Base-by-base conservation (phyloP, 768 basidiomycete species). In the Exsudoporus frostii region DNA sequence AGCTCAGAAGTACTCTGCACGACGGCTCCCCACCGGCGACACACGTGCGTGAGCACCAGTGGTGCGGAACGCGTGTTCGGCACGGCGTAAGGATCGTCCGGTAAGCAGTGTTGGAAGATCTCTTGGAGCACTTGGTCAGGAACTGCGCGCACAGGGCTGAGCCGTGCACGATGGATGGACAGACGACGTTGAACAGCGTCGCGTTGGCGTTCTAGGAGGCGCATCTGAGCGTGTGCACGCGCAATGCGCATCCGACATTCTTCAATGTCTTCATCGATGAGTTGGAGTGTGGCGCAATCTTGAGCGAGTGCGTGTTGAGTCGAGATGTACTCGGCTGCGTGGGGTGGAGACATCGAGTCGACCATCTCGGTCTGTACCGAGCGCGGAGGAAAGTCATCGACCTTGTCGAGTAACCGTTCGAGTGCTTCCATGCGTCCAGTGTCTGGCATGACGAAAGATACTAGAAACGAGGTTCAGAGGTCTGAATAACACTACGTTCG, bases 61-160 rank as follows among this genome's bases (percentile, higher is more conserved):
- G 72, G 72, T 27, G 70, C 68, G 7, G 57, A 51, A 44, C 30
- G 54, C 7, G 49, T 43, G 22, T 58, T 34, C 2, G 69, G 72
- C 4, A 56, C 47, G 48, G 62, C n/a, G 47, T 61, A 71, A 17
- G 47, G 47, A 11, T 50, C 55, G 19, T 65, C 57, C 0, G 59
- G 69, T 2, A 70, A 29, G 25, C 68, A 72, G 32, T 45, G 54
- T 42, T 50, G 56, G 29, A 70, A 71, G 25, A 73, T 67, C 29
- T 69, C 65, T 50, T 71, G 66, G 5, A 71, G 58, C 0, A 72
- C 19, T 51, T 72, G 70, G 27, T 68, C 60, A 37, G 71, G 71
- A 38, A 71, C 43, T 7, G 46, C 44, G 5, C 66, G 70, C 27
- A 68, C 32, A 32, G 60, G 63, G 51, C 65, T 71, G 54, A 71